These are phyloP conservation scores for Globisporangium rhizosaccharum DNA, from an alignment of 352 stramenopile species.

Conservation along the genomic window DNA sequence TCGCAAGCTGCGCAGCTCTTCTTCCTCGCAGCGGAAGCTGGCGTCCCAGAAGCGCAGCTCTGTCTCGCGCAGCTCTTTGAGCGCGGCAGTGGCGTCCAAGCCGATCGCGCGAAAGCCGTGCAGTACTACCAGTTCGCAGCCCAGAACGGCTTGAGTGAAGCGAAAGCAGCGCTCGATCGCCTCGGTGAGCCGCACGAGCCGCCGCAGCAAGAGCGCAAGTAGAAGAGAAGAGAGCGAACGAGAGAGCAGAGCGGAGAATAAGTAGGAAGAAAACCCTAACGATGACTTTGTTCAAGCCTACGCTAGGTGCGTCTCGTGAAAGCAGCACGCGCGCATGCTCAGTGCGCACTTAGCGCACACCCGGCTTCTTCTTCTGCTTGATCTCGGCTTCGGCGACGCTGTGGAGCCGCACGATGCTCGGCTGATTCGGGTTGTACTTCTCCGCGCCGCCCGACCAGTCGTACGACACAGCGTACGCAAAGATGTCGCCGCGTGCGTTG, in stretches of 20 bases:
- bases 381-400: conserved; percentile 91
- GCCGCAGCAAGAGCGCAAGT: conserved; percentile 11
- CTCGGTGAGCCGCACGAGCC: conserved; percentile 38
- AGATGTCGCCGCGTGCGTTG: conserved; percentile 92
- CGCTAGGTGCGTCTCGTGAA: too few relatives aligned
- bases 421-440: conserved; percentile 82
- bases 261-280: neutral
- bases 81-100: conserved; percentile 36
- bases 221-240: neutral
- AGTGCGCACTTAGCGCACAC: conserved; percentile 18
- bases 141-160: conserved; percentile 45
- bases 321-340: too few relatives aligned
- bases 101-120: conserved; percentile 53
- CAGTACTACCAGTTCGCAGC: conserved; percentile 74
- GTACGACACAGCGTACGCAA: conserved; percentile 95
- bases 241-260: neutral
- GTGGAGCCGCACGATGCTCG: conserved; percentile 93
- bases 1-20: conserved; percentile 56
- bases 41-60: conserved; percentile 58
- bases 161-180: conserved; percentile 41
- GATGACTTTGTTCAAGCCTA: too few relatives aligned
- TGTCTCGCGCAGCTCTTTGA: conserved; percentile 80
- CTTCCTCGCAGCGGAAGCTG: conserved; percentile 65
- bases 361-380: conserved; percentile 92
- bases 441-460: conserved; percentile 95